Base-by-base conservation (phyloP, 1,284 basidiomycete species). In the Blastosporella zonata region DNA sequence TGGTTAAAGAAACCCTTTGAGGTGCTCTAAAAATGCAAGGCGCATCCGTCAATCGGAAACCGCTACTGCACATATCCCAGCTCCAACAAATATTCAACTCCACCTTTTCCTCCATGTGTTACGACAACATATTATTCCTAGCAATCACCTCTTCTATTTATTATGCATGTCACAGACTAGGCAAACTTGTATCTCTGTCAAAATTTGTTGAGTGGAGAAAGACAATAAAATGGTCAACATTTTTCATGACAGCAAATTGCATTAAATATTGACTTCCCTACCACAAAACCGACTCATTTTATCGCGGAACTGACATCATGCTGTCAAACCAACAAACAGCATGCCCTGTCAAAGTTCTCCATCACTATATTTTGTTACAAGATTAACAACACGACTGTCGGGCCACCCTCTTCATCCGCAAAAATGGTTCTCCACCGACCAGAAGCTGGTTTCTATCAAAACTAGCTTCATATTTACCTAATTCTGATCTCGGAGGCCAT, bases 101-200 rank as follows among this genome's bases (percentile, higher is more conserved):
- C 0, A 49, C 51, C 0, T 6, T 23, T 1, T 6, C 12, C 2
- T 45, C 52, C 0, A 17, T 20, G 0, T 21, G 28, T 0, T 64
- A 59, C 35, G 60, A 64, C 38, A 53, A 63, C 43, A 50, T 63
- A 2, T 50, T 65, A 3, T 63, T 63, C 39, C 45, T 50, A 17
- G 52, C 52, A 4, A 56, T 65, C 13, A 42, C 62, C 0, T 49
- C 58, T 0, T 60, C 56, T 38, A 46, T 47, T 13, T 66, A 65
- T 21, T 63, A 61, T 44, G 56, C 50, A 2, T 62, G 60, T 31
- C 59, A 64, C 42, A 41, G 59, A 2, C 48, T 51, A 2, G 59
- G 64, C 0, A 59, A 66, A 35, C 53, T 64, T 1, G 37, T 60
- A 1, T 3, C 7, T 8, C 34, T 35, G 12, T 7, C 33, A 18